Evolutionary conservation across 208 protist species (phyloP), one percentile per base, ranked within the genome.

Genomic region (Trypanosoma rangeli): DNA sequence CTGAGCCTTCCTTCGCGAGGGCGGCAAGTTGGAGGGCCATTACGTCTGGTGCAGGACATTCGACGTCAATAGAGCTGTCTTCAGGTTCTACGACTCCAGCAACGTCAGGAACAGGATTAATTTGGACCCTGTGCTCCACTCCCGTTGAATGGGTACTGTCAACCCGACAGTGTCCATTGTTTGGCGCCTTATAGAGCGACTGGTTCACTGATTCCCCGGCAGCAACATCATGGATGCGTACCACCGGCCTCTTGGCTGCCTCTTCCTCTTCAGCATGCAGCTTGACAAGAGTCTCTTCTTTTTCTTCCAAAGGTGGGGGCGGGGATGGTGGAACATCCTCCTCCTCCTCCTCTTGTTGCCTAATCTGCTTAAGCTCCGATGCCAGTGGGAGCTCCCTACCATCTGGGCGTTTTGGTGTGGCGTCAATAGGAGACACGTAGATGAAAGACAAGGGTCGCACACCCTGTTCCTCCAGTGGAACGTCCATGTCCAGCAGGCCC

Each of bases 391-490:
- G 37, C 46, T 63, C 35, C 8, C 50, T 48, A 42, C 74, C 67
- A 39, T 73, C 59, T 24, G 67, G 44, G 22, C 46, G 50, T 28
- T 70, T 74, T 50, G 54, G 55, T 55, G 65, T 71, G 22, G 53
- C 50, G 35, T 59, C 69, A 0, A 54, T 63, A 22, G 64, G 56
- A 50, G 59, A 49, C 5, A 80, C 68, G 59, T 75, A 80, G 13
- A 80, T 56, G 54, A 67, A 80, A 37, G 56, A 71, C 0, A 35
- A 20, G 13, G 61, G 39, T 16, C 10, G 29, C 3, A 75, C 48
- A 13, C 37, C 67, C 44, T 80, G 74, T 16, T 74, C 74, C 35
- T 66, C 57, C 35, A 80, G 49, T 5, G 74, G 60, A 26, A 69
- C 67, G 44, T 75, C 74, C 33, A 67, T 48, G 33, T 80, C 68